Percentiles rank a stretch among this genome's conserved stretches.
Evolutionary conservation across 2,329 filamentous ascomycete genomes (phyloP).

Genomic region (Penicillium sp.): DNA sequence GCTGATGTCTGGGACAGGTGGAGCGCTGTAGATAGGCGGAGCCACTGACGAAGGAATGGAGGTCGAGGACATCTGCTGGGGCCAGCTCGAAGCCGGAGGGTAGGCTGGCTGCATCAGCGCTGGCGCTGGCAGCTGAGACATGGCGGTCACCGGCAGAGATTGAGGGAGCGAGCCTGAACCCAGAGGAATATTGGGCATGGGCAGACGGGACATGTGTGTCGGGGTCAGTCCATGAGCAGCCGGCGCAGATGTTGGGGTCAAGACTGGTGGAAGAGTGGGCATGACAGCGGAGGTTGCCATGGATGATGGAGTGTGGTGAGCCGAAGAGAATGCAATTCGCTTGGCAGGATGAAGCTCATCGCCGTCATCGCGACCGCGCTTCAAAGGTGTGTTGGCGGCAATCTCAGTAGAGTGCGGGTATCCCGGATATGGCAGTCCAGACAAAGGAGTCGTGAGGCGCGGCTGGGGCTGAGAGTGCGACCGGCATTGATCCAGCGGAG

Average conservation of each 20-base stretch:
- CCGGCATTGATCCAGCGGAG: constrained; percentile 29
- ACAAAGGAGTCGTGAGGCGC: constrained; percentile 25
- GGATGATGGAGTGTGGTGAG: constrained; percentile 16
- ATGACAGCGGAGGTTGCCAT: constrained; percentile 9
- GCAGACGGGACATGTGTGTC: constrained; percentile 50
- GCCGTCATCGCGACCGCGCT: constrained; percentile 54
- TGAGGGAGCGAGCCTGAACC: constrained; percentile 46
- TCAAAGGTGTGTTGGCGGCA: constrained; percentile 39
- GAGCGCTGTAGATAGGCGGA: constrained; percentile 25
- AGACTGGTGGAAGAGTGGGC: constrained; percentile 30
- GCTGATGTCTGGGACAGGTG: constrained; percentile 30
- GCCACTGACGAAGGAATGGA: constrained; percentile 23
- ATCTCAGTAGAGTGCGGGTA: constrained; percentile 20
- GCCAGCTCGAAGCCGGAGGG: constrained; percentile 49
- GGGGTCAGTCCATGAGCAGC: constrained; percentile 29
- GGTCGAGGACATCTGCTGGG: constrained; percentile 36
- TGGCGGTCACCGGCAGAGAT: constrained; percentile 35
- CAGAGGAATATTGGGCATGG: constrained; percentile 65
- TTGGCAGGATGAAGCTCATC: constrained; percentile 54
- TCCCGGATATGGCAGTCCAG: constrained; percentile 20
- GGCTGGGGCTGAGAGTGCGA: constrained; percentile 18
- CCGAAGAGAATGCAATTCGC: constrained; percentile 32
- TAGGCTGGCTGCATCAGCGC: constrained; percentile 75
- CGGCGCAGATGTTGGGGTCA: constrained; percentile 31
- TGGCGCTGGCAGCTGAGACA: constrained; percentile 48